Conservation (phyloP, 768 basidiomycete species). For the Tubosaeta brunneosetosa region DNA sequence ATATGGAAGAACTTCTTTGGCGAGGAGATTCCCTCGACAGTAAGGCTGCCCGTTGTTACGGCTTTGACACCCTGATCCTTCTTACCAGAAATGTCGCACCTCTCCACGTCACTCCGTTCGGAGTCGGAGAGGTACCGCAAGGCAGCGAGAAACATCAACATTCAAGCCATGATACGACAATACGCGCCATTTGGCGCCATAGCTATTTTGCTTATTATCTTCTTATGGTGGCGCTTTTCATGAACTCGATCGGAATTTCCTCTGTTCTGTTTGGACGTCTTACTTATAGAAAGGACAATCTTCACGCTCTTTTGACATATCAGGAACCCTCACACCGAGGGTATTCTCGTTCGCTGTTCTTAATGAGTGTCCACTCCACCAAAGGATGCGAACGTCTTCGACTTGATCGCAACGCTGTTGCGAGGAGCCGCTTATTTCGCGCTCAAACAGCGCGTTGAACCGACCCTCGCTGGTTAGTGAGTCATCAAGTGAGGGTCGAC, state of each 20-base stretch:
- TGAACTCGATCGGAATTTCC: slow-evolving; percentile 26
- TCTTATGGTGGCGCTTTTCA: slow-evolving; percentile 78
- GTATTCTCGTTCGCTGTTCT: too few relatives aligned
- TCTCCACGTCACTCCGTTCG: slow-evolving; percentile 89
- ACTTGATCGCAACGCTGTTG: too few relatives aligned
- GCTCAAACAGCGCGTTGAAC: too few relatives aligned
- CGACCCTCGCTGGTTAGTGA: too few relatives aligned
- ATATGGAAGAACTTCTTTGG: slow-evolving; percentile 99
- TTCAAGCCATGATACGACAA: slow-evolving; percentile 90
- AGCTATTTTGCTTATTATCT: slow-evolving; percentile 68
- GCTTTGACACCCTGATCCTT: slow-evolving; percentile 1
- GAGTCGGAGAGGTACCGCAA: slow-evolving; percentile 98
- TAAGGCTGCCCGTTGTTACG: slow-evolving; percentile 36
- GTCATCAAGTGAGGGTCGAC: too few relatives aligned
- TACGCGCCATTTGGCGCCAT: slow-evolving; percentile 91
- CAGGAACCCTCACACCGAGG: too few relatives aligned
- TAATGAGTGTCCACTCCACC: too few relatives aligned
- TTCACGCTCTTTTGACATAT: slow-evolving; percentile 14
- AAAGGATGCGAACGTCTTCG: too few relatives aligned
- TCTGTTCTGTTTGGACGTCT: slow-evolving; percentile 15
- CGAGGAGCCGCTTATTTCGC: too few relatives aligned
- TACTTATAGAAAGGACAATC: slow-evolving; percentile 27
- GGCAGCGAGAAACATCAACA: slow-evolving; percentile 90
- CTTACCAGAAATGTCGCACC: slow-evolving; percentile 84
- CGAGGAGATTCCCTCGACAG: slow-evolving; percentile 95